Percentiles rank a stretch among this genome's conserved stretches.
Evolutionary conservation across 2,329 filamentous ascomycete species (phyloP).

Genomic region (Xylariales sp.): DNA sequence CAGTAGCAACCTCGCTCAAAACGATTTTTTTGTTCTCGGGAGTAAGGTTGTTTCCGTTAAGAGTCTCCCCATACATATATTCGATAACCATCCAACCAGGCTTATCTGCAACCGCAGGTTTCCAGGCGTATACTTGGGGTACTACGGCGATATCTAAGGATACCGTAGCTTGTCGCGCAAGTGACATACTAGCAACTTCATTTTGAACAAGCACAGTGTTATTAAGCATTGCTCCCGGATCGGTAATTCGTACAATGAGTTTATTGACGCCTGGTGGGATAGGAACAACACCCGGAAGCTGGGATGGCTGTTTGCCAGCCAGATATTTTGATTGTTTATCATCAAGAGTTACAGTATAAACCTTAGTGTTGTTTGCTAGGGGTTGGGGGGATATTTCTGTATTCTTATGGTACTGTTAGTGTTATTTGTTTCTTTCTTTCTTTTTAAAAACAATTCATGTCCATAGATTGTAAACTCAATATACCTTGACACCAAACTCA

Average conservation of each 20-base stretch:
- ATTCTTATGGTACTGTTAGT: too few relatives aligned
- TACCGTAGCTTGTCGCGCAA: not conserved
- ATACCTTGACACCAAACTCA: too few relatives aligned
- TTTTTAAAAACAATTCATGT: too few relatives aligned
- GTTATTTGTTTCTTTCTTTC: too few relatives aligned
- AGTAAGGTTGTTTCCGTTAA: too few relatives aligned
- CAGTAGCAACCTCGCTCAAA: not conserved
- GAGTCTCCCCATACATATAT: not conserved
- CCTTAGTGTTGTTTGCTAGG: too few relatives aligned
- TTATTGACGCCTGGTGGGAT: not conserved
- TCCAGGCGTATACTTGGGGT: constrained; percentile 1
- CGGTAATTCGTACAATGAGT: not conserved
- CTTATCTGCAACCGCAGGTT: not conserved
- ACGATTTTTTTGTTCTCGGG: not conserved
- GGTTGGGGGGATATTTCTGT: too few relatives aligned
- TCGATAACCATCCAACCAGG: not conserved
- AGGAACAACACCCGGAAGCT: not conserved
- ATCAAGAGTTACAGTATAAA: too few relatives aligned
- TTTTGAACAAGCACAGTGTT: not conserved
- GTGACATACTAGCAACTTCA: constrained; percentile 1
- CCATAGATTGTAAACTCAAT: too few relatives aligned
- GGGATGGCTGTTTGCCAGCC: too few relatives aligned
- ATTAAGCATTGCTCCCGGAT: not conserved
- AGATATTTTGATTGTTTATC: too few relatives aligned
- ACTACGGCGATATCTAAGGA: not conserved